Percentiles rank a stretch among this genome's conserved stretches.
These are phyloP conservation scores for Pseudopithomyces maydicus DNA, from an alignment of 2,329 filamentous ascomycete species.

Conservation along the genomic window DNA sequence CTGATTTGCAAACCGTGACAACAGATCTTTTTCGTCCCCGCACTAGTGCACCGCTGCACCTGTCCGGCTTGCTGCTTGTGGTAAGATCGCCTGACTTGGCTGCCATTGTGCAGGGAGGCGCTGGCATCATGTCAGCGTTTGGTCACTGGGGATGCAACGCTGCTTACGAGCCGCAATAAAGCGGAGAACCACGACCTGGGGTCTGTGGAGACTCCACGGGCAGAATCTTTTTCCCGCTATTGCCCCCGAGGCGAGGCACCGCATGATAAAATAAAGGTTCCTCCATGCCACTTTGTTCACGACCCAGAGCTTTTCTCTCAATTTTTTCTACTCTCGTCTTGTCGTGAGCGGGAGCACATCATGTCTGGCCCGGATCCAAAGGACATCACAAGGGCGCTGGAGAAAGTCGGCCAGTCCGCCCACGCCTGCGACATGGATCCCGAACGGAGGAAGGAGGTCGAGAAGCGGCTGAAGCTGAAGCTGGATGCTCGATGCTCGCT, in stretches of 20 bases:
- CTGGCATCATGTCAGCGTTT: background rate
- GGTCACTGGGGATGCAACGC: background rate
- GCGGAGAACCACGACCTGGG: background rate
- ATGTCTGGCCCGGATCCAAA: background rate
- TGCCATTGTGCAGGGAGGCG: background rate
- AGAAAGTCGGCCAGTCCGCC: slow-evolving; percentile 7
- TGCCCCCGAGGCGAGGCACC: background rate
- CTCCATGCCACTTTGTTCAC: background rate
- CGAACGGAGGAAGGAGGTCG: slow-evolving; percentile 34
- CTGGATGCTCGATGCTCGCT: slow-evolving; percentile 37
- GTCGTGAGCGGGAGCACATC: background rate
- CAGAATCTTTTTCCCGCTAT: background rate
- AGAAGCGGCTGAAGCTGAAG: slow-evolving; percentile 43
- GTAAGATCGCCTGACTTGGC: slow-evolving; percentile 6
- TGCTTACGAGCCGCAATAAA: background rate
- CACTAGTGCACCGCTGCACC: slow-evolving; percentile 3
- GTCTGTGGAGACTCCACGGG: slow-evolving; percentile 6
- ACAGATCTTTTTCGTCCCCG: slow-evolving; percentile 2
- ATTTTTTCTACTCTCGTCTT: background rate
- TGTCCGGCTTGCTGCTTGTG: slow-evolving; percentile 1
- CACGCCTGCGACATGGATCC: slow-evolving; percentile 25
- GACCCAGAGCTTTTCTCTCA: background rate
- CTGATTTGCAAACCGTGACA: slow-evolving; percentile 1
- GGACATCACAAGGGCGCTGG: slow-evolving; percentile 8
- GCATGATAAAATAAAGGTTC: background rate